Evolutionary conservation across 371 early-diverging fungal genomes (phyloP), one percentile per base, ranked within the genome.

Genomic region (Zancudomyces culisetae): DNA sequence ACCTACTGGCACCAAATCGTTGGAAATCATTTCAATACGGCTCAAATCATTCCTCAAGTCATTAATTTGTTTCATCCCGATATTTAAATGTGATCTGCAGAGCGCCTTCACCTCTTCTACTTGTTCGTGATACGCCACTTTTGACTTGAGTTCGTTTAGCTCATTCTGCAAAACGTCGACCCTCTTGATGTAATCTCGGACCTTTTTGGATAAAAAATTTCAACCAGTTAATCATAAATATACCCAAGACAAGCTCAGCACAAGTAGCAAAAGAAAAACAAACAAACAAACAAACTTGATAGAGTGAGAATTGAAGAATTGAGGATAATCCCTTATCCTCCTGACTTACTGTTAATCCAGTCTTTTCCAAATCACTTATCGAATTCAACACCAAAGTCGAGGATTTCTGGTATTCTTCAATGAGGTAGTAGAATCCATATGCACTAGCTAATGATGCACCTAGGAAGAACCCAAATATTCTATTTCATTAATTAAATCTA

Each of bases 331-430:
- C 35, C 35, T 35, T 15, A 35, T 6, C 10, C 15, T 35, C 35
- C n/a, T n/a, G n/a, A n/a, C n/a, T 35, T 35, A 35, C 35, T 10
- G 6, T 15, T 35, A 45, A 21, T 43, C 81, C 80, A 15, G 83
- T 80, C 23, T 67, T 55, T 58, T 85, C 83, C 54, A 86, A 71
- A 57, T 83, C 80, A 55, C 82, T 73, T 18, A 86, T 78, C 6
- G 84, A 80, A 60, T 60, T 66, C 63, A 86, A 63, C 27, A 86
- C 66, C 22, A 82, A 63, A 45, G 61, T 69, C 27, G 85, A 80
- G 6, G 83, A 80, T 43, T 67, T 70, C 49, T 81, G 80, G 60
- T 86, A 86, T 64, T 86, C 84, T 50, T 83, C 85, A 52, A 85
- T 66, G 42, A 86, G 69, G 54, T 83, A 82, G 55, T 78, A 80